Conservation (phyloP, 202 grass and related monocot species). For the Saccharum hybrid region DNA sequence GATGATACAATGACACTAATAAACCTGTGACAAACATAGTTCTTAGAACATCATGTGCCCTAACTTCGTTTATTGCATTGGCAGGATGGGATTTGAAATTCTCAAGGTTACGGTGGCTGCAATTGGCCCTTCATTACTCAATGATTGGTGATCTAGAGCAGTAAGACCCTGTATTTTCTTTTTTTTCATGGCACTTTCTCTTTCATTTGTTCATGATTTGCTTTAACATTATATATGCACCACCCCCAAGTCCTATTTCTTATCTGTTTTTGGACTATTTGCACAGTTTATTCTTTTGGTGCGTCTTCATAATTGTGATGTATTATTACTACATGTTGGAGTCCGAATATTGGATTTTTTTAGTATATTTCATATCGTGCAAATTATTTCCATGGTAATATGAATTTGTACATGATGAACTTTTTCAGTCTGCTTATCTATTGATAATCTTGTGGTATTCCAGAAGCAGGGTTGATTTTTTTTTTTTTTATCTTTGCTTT, state of each 20-base stretch:
- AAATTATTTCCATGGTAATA: constrained; percentile 35
- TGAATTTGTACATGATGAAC: constrained; percentile 21
- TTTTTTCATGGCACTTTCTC: constrained; percentile 12
- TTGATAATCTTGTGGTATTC: constrained; percentile 20
- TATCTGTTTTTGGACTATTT: constrained; percentile 28
- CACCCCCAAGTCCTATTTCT: background rate
- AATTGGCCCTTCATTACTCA: constrained; percentile 81
- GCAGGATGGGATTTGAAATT: constrained; percentile 92
- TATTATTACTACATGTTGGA: constrained; percentile 16
- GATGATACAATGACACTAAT: constrained; percentile 26
- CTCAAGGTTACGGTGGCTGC: constrained; percentile 85
- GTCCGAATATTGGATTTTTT: constrained; percentile 14
- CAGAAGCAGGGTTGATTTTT: constrained; percentile 6
- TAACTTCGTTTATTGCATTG: constrained; percentile 58
- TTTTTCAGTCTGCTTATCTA: constrained; percentile 23
- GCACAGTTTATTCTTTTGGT: constrained; percentile 22
- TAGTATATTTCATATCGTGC: constrained; percentile 14
- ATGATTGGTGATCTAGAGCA: constrained; percentile 78
- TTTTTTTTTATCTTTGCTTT: background rate
- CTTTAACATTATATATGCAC: constrained; percentile 21
- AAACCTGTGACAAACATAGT: constrained; percentile 12
- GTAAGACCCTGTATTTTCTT: constrained; percentile 65
- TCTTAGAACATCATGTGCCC: constrained; percentile 9
- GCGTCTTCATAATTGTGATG: constrained; percentile 12
- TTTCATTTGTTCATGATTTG: constrained; percentile 18